Evolutionary conservation across 2,329 filamentous ascomycete species (phyloP).

Genomic region (Neofusicoccum laricinum): DNA sequence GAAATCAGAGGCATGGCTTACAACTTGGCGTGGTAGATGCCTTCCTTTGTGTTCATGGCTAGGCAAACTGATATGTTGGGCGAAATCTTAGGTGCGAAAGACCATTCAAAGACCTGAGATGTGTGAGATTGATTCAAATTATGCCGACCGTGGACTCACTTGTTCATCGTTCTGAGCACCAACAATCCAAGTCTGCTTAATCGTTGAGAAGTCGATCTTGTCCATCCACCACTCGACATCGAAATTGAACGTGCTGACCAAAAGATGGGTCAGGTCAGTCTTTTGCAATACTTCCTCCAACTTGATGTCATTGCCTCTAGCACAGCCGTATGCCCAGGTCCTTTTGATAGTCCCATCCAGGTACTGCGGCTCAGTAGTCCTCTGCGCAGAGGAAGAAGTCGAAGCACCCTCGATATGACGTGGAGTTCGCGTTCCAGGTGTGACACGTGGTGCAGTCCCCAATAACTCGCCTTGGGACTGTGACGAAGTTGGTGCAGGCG

Average conservation of each 20-base stretch:
- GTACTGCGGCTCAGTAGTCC: conserved; percentile 39
- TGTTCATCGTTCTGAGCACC: conserved; percentile 51
- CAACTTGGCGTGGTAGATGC: conserved; percentile 90
- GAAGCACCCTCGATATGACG: not conserved
- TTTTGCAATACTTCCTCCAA: conserved; percentile 84
- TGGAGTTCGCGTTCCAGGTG: not conserved
- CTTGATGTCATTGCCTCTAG: conserved; percentile 72
- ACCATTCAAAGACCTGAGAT: not conserved
- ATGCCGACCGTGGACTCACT: not conserved
- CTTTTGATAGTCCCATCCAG: conserved; percentile 70
- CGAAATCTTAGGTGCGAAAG: conserved; percentile 35
- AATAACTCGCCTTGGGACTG: not conserved
- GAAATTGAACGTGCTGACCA: conserved; percentile 86
- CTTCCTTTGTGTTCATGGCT: conserved; percentile 68
- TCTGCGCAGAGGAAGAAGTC: not conserved
- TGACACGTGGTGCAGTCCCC: not conserved
- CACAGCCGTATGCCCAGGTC: conserved; percentile 69
- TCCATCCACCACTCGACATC: conserved; percentile 76
- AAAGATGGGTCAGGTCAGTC: conserved; percentile 66
- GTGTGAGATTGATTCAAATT: not conserved
- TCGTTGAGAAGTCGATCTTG: conserved; percentile 63
- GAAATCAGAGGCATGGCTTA: not conserved
- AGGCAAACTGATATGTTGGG: conserved; percentile 68
- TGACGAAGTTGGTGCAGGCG: not conserved
- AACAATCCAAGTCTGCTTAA: conserved; percentile 57